Conservation (phyloP, 192 early-diverging fungal genomes). For the Entomortierella parvispora region DNA sequence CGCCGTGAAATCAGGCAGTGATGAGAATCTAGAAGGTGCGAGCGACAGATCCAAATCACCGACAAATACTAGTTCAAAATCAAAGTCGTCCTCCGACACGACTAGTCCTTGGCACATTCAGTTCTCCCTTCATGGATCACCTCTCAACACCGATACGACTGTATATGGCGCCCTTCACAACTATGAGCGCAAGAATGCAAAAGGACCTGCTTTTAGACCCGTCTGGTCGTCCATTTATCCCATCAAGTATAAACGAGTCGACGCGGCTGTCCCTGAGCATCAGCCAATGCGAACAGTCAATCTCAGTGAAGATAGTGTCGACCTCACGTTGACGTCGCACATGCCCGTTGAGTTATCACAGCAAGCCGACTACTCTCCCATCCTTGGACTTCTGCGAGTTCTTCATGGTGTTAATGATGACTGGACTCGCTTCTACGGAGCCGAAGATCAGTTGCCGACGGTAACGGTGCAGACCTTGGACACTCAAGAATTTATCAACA, state of each 20-base stretch:
- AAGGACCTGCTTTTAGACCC: constrained; percentile 35
- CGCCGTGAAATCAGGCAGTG: constrained; percentile 21
- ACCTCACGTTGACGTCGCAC: constrained; percentile 21
- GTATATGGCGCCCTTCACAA: constrained; percentile 76
- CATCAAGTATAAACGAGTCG: constrained; percentile 66
- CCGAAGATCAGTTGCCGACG: constrained; percentile 19
- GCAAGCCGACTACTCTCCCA: constrained; percentile 33
- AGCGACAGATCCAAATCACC: not conserved
- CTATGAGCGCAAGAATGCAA: constrained; percentile 54
- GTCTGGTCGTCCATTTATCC: constrained; percentile 70
- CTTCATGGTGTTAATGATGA: constrained; percentile 50
- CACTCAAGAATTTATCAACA: constrained; percentile 73
- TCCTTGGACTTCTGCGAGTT: constrained; percentile 54
- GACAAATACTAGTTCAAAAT: not conserved
- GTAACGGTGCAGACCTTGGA: constrained; percentile 29
- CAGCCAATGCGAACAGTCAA: not conserved
- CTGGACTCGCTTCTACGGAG: constrained; percentile 46
- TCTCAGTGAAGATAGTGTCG: not conserved
- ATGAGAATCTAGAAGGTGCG: constrained; percentile 18
- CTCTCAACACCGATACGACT: constrained; percentile 62
- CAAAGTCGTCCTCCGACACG: not conserved
- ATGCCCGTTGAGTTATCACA: constrained; percentile 37
- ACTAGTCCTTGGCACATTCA: constrained; percentile 60
- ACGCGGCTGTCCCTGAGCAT: constrained; percentile 46
- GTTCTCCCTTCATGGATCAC: constrained; percentile 64